Evolutionary conservation across 2,329 filamentous ascomycete genomes (phyloP).

Genomic region (Calonectria pseudoreteaudii): DNA sequence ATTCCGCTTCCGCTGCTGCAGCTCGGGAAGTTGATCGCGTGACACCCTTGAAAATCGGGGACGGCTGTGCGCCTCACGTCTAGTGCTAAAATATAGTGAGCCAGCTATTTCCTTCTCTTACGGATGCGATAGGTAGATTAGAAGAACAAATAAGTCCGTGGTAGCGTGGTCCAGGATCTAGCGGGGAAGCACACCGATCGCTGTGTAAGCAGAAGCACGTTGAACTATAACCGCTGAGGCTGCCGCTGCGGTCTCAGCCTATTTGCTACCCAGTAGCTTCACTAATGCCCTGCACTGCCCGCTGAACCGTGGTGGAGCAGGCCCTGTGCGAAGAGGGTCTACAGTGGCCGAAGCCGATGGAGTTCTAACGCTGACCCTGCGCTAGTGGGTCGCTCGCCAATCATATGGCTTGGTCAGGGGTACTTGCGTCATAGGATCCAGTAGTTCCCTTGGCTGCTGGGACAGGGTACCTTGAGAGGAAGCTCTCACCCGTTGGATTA

Average conservation of each 20-base stretch:
- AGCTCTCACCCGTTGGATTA: background rate
- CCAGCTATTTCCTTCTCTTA: background rate
- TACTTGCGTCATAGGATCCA: conserved; percentile 20
- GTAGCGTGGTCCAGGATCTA: background rate
- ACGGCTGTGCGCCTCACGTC: background rate
- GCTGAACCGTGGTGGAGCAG: background rate
- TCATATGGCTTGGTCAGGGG: background rate
- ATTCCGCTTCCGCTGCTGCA: background rate
- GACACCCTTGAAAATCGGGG: background rate
- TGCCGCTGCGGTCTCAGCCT: background rate
- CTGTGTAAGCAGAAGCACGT: background rate
- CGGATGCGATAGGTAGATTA: background rate
- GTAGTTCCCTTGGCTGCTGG: background rate
- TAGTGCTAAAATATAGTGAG: background rate
- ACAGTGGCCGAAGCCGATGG: background rate
- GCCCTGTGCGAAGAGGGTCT: background rate
- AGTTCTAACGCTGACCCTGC: background rate
- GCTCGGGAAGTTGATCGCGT: background rate
- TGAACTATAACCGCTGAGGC: background rate
- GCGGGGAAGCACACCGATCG: background rate
- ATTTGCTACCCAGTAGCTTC: background rate
- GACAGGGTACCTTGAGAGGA: background rate
- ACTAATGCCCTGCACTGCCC: background rate
- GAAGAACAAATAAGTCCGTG: background rate
- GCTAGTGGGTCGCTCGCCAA: background rate